Evolutionary conservation across 768 basidiomycete species (phyloP).

Genomic region (Podaxis sp.): DNA sequence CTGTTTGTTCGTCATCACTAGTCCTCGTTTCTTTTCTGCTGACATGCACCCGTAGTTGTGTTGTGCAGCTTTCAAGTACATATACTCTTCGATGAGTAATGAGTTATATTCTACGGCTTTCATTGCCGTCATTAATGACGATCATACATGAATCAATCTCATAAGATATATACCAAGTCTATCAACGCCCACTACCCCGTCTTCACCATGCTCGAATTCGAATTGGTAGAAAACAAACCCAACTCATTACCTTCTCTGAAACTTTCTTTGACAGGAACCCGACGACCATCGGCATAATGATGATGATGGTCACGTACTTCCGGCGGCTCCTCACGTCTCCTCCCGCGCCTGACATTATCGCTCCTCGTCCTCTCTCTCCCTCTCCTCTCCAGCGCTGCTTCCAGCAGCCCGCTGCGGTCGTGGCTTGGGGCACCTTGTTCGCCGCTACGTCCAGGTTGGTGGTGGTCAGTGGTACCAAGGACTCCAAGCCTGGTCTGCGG

Average conservation of each 20-base stretch:
- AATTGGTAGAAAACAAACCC: slow-evolving; percentile 1
- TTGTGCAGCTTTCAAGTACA: no score
- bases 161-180: neutral
- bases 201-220: neutral
- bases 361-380: slow-evolving; percentile 28
- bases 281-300: neutral
- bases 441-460: neutral
- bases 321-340: slow-evolving; percentile 6
- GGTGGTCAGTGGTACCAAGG: neutral
- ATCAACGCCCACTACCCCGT: neutral
- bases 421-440: slow-evolving; percentile 7
- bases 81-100: no score
- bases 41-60: no score
- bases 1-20: no score
- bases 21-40: no score
- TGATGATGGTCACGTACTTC: neutral
- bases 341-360: neutral
- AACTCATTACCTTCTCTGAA: neutral
- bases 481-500: slow-evolving; percentile 9
- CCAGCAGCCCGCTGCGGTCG: slow-evolving; percentile 17
- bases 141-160: neutral
- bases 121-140: neutral
- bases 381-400: slow-evolving; percentile 25
- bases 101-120: no score
- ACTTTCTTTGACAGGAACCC: neutral